Evolutionary conservation across 768 basidiomycete genomes (phyloP), one percentile per base, ranked within the genome.

Genomic region (Tremella yokohamensis): DNA sequence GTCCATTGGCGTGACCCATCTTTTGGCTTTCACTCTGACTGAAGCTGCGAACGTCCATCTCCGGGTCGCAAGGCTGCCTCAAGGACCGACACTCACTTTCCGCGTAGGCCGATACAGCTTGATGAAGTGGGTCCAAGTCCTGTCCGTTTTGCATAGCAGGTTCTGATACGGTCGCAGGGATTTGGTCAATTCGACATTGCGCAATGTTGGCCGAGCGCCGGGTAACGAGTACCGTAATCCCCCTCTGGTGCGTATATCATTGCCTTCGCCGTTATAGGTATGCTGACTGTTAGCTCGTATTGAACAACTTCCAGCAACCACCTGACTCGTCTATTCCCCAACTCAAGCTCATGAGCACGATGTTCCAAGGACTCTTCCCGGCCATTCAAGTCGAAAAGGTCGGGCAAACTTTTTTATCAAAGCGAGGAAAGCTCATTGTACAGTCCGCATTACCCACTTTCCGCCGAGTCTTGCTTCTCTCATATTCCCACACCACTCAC

Each of bases 281-380:
- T 26, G 49, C 57, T 64, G 11, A 58, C 44, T 9, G 25, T 15
- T 73, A 94, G 94, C 86, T 97, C 57, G 94, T 99, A 1, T 84
- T 98, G 24, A 77, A 75, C 58, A 78, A 89, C 87, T 62, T 94
- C 86, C 75, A 75, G 58, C 73, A 73, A 52, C 72, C 73, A 7
- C 63, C 73, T 8, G 75, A 72, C 20, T 69, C 66, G 25, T 78
- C 90, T 84, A 52, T 84, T 81, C 57, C 86, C 84, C 91, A 98
- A 73, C 82, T 97, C 39, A 83, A 89, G 38, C 86, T 98, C 57
- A 83, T 98, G 71, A 87, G 92, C 83, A 96, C 96, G 77, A 84
- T 91, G 58, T 96, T 99, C 79, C 96, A 98, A 76, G 87, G 89
- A 26, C 80, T 99, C 60, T 99, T 97, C 79, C 96, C 96, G 3